Evolutionary conservation across 1,284 basidiomycete genomes (phyloP).

Genomic region (Papiliotrema terrestris): DNA sequence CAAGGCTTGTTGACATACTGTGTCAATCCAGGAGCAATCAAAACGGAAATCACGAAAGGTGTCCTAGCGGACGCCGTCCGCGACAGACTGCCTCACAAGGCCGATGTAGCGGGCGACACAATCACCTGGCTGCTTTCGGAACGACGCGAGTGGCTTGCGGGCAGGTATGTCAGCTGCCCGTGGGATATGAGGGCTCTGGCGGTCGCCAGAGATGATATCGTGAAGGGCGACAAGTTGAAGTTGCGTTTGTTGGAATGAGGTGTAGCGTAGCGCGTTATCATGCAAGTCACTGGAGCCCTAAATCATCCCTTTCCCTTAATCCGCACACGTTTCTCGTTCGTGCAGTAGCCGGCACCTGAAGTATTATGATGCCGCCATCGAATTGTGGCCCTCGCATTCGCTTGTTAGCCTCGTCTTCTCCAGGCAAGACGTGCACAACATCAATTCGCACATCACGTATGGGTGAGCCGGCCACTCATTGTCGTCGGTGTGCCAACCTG

Average conservation of each 20-base stretch:
- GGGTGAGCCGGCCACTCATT: too few relatives aligned
- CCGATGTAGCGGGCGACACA: slow-evolving; percentile 8
- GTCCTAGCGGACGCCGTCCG: slow-evolving; percentile 5
- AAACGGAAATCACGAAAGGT: slow-evolving; percentile 7
- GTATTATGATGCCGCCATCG: too few relatives aligned
- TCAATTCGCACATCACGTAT: too few relatives aligned
- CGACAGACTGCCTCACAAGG: slow-evolving; percentile 5
- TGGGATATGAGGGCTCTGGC: slow-evolving; percentile 8
- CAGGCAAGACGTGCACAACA: too few relatives aligned
- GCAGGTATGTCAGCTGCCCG: slow-evolving; percentile 12
- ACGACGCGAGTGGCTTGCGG: slow-evolving; percentile 7
- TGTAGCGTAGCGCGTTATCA: too few relatives aligned
- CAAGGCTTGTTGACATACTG: slow-evolving; percentile 7
- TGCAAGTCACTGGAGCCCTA: too few relatives aligned
- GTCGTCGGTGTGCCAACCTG: too few relatives aligned
- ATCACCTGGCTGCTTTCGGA: slow-evolving; percentile 4
- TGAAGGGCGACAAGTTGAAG: slow-evolving; percentile 5
- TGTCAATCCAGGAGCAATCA: slow-evolving; percentile 13
- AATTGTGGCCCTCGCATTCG: too few relatives aligned
- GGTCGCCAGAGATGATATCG: not conserved
- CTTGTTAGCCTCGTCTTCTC: too few relatives aligned
- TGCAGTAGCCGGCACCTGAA: too few relatives aligned
- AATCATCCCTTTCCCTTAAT: too few relatives aligned
- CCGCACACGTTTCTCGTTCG: too few relatives aligned
- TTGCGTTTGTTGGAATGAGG: not conserved